Percentiles rank a stretch among this genome's conserved stretches.
phyloP scores from a whole-genome alignment of 2,329 filamentous ascomycete species.

The Fusarium sp. region DNA sequence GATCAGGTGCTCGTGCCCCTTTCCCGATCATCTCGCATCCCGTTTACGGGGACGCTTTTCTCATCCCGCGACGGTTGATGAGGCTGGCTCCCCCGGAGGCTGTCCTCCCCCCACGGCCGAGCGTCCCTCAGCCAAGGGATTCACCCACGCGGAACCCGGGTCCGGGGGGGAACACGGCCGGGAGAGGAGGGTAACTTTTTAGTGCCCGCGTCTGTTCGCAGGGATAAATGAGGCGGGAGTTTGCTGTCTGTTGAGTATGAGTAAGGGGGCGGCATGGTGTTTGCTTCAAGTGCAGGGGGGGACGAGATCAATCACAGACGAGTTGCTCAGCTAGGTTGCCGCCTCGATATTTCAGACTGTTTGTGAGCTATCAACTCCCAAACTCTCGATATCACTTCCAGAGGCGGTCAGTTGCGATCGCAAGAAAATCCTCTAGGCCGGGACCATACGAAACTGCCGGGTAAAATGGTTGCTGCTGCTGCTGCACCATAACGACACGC shows the following conservation, averaged over 20 bases:
- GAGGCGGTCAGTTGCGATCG: conserved; percentile 30
- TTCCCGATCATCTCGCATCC: conserved; percentile 37
- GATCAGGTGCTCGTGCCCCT: conserved; percentile 28
- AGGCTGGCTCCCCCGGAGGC: not conserved
- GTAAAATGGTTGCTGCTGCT: not conserved
- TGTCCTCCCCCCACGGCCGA: not conserved
- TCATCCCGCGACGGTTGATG: conserved; percentile 9
- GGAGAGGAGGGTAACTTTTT: not conserved
- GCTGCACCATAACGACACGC: conserved; percentile 20
- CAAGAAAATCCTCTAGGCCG: not conserved
- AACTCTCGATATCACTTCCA: conserved; percentile 18
- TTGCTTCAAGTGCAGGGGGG: conserved; percentile 13
- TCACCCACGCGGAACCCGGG: conserved; percentile 22
- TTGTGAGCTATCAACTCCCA: conserved; percentile 30
- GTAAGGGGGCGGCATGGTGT: conserved; percentile 13
- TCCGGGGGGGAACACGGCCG: not conserved
- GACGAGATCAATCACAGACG: not conserved
- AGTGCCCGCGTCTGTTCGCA: conserved; percentile 23
- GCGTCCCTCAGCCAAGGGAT: conserved; percentile 28
- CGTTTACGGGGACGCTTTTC: conserved; percentile 8
- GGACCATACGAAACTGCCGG: not conserved
- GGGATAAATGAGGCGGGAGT: conserved; percentile 12
- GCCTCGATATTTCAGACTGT: not conserved
- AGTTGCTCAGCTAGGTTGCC: not conserved
- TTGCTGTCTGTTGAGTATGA: conserved; percentile 1